Evolutionary conservation across 169 alveolate genomes (phyloP).

Genomic region (Plasmodium blacklocki): DNA sequence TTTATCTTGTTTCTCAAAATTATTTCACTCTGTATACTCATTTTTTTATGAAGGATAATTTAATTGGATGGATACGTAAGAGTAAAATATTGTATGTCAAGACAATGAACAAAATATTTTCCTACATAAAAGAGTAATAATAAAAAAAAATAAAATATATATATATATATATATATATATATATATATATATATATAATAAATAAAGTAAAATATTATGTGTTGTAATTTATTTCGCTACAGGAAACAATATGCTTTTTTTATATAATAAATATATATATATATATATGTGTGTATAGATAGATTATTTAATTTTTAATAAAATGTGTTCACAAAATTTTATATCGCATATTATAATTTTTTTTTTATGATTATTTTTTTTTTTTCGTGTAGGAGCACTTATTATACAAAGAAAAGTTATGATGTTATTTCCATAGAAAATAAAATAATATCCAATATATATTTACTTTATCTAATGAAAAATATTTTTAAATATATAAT

Average conservation of each 20-base stretch:
- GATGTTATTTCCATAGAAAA: conserved; percentile 57
- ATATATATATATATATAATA: background rate
- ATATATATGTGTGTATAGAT: background rate
- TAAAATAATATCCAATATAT: conserved; percentile 60
- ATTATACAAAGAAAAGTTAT: conserved; percentile 19
- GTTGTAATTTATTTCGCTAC: background rate
- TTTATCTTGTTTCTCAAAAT: conserved; percentile 32
- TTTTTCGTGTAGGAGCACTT: conserved; percentile 22
- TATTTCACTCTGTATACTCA: conserved; percentile 40
- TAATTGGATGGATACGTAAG: conserved; percentile 60
- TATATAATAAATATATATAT: background rate
- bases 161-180: background rate
- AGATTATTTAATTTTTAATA: background rate
- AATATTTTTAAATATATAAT: conserved; percentile 37
- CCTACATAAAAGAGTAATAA: conserved; percentile 36
- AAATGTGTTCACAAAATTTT: background rate
- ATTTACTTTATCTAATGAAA: conserved; percentile 25
- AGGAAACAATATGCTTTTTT: background rate
- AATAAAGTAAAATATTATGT: background rate
- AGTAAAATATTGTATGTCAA: conserved; percentile 21
- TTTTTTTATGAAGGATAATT: conserved; percentile 62
- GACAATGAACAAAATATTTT: conserved; percentile 13
- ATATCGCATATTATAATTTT: no score
- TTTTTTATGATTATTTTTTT: background rate
- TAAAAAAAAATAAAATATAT: background rate